Base-by-base conservation (phyloP, 75 land plant genomes). In the Sequoia sempervirens region DNA sequence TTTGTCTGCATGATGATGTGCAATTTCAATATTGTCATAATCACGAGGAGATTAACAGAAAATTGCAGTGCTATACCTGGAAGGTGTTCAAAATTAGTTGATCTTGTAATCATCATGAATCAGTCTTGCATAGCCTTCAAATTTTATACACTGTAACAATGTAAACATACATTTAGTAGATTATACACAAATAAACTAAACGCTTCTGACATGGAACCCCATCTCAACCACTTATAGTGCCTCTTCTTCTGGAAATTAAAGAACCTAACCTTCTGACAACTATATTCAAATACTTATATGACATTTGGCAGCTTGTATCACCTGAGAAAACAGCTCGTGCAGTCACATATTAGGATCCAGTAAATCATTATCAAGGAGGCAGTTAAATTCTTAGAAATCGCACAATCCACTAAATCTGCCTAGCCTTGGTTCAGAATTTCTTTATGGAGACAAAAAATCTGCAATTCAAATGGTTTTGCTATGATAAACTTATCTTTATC, bases 71-170 rank as follows among this genome's bases (percentile, higher is more conserved):
- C 12, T 10, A 76, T 76, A 41, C 0, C 40, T 43, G 80, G 26
- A 78, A 26, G 46, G 30, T 45, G 28, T n/a, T 78, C 80, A 45
- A 43, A n/a, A 78, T 76, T 41, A 41, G 23, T 50, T 76, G 47
- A 43, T 76, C 12, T 76, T 76, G 47, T 43, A 76, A 43, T 76
- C 80, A 76, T 28, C 36, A 23, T 41, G 46, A 74, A 74, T 72
- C 38, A 0, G 37, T 72, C 37, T 28, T 40, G 41, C 79, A 75
- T 76, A 30, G n/a, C 43, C 45, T 18, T 26, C 5, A 37, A 75
- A 75, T 38, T 36, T 40, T 40, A 75, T 75, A 66, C 36, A 70
- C 43, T 75, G 79, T 75, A 50, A 50, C 15, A 50, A 14, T 50
- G 15, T 56, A 37, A 75, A 75, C 5, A 37, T 75, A 75, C 43